Conservation (phyloP, 805 yeast species). For the Saccharomycopsis fibuligera region DNA sequence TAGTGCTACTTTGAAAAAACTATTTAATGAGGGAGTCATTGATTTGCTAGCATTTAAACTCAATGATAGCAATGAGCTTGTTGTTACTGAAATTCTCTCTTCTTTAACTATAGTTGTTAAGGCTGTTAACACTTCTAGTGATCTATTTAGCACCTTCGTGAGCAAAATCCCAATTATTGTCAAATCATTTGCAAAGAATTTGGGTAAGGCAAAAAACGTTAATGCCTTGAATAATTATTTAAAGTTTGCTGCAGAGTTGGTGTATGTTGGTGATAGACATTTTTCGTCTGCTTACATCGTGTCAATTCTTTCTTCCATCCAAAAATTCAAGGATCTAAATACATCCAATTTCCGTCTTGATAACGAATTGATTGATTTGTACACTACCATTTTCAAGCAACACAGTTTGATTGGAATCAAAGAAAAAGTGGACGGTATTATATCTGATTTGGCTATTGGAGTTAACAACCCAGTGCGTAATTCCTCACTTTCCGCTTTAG, state of each 20-base stretch:
- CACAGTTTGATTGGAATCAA: conserved; percentile 16
- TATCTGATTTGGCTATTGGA: conserved; percentile 9
- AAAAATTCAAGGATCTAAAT: background rate
- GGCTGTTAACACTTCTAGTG: background rate
- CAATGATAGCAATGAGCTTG: conserved; percentile 15
- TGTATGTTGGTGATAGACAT: background rate
- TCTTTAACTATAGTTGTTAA: conserved; percentile 8
- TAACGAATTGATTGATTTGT: conserved; percentile 12
- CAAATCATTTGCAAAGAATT: background rate
- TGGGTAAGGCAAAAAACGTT: conserved; percentile 4
- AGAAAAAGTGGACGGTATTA: conserved; percentile 2
- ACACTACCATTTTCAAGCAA: conserved; percentile 7
- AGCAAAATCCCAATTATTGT: conserved; percentile 2
- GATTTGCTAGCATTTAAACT: conserved; percentile 10
- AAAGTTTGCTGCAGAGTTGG: conserved; percentile 3
- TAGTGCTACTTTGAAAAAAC: background rate
- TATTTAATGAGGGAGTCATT: conserved; percentile 3
- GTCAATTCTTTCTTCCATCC: conserved; percentile 3
- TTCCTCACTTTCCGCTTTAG: conserved; percentile 3
- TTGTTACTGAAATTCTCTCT: conserved; percentile 12
- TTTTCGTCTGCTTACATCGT: conserved; percentile 10
- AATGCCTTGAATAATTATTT: conserved; percentile 8
- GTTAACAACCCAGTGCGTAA: conserved; percentile 4
- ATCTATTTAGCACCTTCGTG: background rate
- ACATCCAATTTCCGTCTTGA: conserved; percentile 7